A percentile compares a stretch with the other conserved stretches of the same genome.
phyloP scores from a whole-genome alignment of 805 yeast species.

The Cyberlindnera lachancei region DNA sequence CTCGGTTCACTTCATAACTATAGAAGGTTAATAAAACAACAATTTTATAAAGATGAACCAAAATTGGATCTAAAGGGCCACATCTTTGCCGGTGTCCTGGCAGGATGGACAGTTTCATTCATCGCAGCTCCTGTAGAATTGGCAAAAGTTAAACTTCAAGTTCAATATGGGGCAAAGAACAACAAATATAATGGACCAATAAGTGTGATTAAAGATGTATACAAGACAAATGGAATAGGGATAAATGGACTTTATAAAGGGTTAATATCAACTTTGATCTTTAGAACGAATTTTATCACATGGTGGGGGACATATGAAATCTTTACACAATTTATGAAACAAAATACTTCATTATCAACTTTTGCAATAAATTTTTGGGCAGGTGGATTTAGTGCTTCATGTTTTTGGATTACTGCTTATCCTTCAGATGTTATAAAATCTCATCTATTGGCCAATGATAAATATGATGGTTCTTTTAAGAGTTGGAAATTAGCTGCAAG shows the following conservation, averaged over 20 bases:
- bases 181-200: conserved; percentile 71
- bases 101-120: conserved; percentile 88
- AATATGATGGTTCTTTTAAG: conserved; percentile 61
- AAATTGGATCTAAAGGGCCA: conserved; percentile 71
- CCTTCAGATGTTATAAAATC: conserved; percentile 88
- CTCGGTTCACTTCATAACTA: conserved; percentile 80
- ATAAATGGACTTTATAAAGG: conserved; percentile 74
- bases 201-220: conserved; percentile 57
- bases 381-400: conserved; percentile 81
- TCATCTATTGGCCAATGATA: conserved; percentile 72
- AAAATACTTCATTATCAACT: conserved; percentile 55
- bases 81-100: conserved; percentile 63
- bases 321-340: conserved; percentile 60
- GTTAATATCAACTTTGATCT: conserved; percentile 75
- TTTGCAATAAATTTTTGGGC: conserved; percentile 84
- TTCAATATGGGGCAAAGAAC: conserved; percentile 75
- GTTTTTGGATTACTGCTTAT: conserved; percentile 85
- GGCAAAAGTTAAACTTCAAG: conserved; percentile 81
- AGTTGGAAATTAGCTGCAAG: conserved; percentile 67
- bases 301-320: conserved; percentile 95
- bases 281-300: conserved; percentile 77
- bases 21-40: conserved; percentile 56
- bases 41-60: conserved; percentile 49
- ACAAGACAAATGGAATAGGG: conserved; percentile 45
- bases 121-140: conserved; percentile 96